Conservation (phyloP, 768 basidiomycete species). For the Boletellus ananas region DNA sequence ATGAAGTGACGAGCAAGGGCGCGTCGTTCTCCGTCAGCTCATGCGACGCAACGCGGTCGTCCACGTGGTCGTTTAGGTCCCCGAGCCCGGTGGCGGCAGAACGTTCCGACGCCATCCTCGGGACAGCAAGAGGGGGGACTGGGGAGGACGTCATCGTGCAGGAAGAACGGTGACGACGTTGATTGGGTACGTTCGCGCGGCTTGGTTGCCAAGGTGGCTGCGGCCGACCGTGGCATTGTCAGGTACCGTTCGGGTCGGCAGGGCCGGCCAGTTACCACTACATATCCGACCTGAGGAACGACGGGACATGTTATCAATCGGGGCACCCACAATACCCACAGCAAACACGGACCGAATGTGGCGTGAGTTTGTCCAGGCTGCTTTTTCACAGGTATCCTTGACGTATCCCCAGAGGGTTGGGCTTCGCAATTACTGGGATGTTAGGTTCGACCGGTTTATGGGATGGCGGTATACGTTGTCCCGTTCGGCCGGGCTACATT, state of each 20-base stretch:
- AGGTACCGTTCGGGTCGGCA: no score
- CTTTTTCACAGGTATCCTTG: not conserved
- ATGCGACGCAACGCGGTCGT: not conserved
- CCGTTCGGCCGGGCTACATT: no score
- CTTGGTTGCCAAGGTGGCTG: not conserved
- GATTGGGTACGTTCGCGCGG: no score
- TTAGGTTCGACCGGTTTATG: not conserved
- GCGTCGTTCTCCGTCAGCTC: not conserved
- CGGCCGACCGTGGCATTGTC: not conserved
- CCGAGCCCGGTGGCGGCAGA: not conserved
- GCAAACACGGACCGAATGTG: not conserved
- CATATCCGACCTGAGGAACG: no score
- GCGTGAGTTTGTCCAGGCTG: not conserved
- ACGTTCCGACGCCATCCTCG: not conserved
- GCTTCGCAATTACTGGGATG: not conserved
- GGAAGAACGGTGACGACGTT: not conserved
- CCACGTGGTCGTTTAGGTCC: not conserved
- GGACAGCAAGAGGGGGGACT: not conserved
- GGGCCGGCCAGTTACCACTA: no score
- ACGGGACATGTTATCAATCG: not conserved
- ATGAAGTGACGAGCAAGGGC: not conserved
- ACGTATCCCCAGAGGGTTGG: no score
- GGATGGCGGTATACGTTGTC: no score
- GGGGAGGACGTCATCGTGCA: not conserved
- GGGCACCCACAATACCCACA: not conserved